phyloP scores from a whole-genome alignment of 1,139 yeast genomes.

The Sugiyamaella sp. region DNA sequence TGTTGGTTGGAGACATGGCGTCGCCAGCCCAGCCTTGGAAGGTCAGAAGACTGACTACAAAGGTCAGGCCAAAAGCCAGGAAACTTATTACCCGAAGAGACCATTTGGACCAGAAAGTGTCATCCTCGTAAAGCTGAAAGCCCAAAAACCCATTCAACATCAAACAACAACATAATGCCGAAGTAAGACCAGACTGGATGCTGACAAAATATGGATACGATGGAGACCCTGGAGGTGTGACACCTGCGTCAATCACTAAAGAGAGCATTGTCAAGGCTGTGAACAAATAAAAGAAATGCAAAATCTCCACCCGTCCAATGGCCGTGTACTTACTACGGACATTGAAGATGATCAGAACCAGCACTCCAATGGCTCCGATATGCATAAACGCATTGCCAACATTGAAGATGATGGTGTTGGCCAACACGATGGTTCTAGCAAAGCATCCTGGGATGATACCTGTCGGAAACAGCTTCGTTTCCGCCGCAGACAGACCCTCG shows the following conservation, averaged over 20 bases:
- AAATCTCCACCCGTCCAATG: slow-evolving; percentile 86
- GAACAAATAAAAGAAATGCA: slow-evolving; percentile 66
- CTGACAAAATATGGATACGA: slow-evolving; percentile 84
- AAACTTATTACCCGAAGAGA: slow-evolving; percentile 53
- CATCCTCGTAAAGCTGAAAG: slow-evolving; percentile 94
- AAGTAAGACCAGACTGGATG: slow-evolving; percentile 71
- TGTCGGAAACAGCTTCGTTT: slow-evolving; percentile 42
- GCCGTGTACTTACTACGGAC: slow-evolving; percentile 88
- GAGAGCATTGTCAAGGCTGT: slow-evolving; percentile 63
- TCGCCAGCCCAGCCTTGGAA: slow-evolving; percentile 65
- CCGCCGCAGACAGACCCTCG: slow-evolving; percentile 29
- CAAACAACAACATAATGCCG: slow-evolving; percentile 70
- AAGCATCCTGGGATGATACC: slow-evolving; percentile 81
- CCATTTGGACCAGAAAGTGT: slow-evolving; percentile 67
- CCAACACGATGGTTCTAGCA: slow-evolving; percentile 81
- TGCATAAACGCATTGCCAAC: slow-evolving; percentile 89
- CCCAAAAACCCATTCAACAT: slow-evolving; percentile 77
- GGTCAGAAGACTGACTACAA: slow-evolving; percentile 68
- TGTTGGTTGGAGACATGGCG: slow-evolving; percentile 48
- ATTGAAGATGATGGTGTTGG: slow-evolving; percentile 89
- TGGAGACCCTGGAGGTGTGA: slow-evolving; percentile 77
- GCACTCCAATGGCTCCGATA: slow-evolving; percentile 67
- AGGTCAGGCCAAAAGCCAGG: slow-evolving; percentile 62
- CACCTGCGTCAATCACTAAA: slow-evolving; percentile 87
- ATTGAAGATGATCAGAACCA: slow-evolving; percentile 74